phyloP scores from a whole-genome alignment of 768 basidiomycete genomes.

The Exidia glandulosa region DNA sequence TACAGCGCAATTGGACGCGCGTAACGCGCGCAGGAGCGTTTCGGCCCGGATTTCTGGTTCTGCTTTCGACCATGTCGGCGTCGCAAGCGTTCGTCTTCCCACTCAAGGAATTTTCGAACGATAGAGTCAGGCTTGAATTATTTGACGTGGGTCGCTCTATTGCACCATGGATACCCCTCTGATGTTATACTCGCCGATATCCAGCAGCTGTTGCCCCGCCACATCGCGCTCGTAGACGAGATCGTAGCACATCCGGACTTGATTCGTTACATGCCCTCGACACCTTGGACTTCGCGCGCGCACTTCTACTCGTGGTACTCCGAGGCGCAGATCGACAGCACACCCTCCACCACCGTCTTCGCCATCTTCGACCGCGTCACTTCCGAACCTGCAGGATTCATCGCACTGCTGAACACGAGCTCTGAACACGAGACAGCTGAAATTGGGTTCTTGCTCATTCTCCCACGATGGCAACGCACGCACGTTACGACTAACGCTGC shows the following conservation, averaged over 20 bases:
- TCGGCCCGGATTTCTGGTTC: no score
- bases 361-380: slow-evolving; percentile 42
- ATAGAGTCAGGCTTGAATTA: slow-evolving; percentile 36
- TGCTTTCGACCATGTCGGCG: neutral
- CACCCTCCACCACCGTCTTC: slow-evolving; percentile 26
- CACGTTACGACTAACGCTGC: slow-evolving; percentile 44
- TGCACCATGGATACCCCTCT: no score
- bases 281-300: slow-evolving; percentile 19
- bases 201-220: neutral
- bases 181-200: no score
- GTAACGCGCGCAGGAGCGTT: no score
- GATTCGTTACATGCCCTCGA: slow-evolving; percentile 36
- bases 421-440: slow-evolving; percentile 36
- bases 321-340: neutral
- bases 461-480: slow-evolving; percentile 51
- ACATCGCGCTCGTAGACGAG: slow-evolving; percentile 24
- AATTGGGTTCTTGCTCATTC: slow-evolving; percentile 42
- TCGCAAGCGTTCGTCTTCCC: neutral
- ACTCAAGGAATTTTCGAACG: slow-evolving; percentile 28
- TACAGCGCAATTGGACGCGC: no score
- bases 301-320: neutral
- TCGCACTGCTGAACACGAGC: slow-evolving; percentile 39
- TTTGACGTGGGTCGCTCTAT: slow-evolving; percentile 31
- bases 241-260: slow-evolving; percentile 27
- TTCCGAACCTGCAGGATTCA: slow-evolving; percentile 22